Evolutionary conservation across 768 basidiomycete species (phyloP).

Genomic region (Crassisporium funariophilum): DNA sequence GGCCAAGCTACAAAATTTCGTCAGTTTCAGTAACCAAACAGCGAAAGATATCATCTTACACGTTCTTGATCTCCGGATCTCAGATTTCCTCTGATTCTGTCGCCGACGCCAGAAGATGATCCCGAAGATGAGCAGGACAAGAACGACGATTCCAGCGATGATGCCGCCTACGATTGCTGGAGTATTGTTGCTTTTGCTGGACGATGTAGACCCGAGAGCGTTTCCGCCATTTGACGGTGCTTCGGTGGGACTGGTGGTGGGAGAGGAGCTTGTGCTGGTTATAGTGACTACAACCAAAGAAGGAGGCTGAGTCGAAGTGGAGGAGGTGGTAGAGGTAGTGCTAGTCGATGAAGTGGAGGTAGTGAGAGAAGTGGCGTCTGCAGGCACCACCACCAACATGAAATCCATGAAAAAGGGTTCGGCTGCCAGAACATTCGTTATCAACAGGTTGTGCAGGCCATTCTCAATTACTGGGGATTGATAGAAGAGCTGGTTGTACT

Average conservation of each 20-base stretch:
- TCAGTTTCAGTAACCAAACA: too few species aligned
- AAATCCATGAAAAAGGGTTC: constrained; percentile 26
- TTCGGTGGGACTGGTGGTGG: too few species aligned
- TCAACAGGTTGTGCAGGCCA: constrained; percentile 23
- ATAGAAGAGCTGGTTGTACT: constrained; percentile 24
- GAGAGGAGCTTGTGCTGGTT: neutral
- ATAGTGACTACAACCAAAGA: too few species aligned
- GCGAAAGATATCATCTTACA: too few species aligned
- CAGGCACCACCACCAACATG: constrained; percentile 10
- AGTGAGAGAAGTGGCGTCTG: neutral
- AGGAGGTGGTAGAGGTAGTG: neutral
- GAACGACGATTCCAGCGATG: constrained; percentile 16
- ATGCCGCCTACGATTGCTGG: constrained; percentile 24
- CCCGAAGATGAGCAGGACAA: constrained; percentile 14
- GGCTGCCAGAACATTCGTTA: constrained; percentile 16
- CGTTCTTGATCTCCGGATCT: too few species aligned
- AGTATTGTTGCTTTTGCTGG: constrained; percentile 9
- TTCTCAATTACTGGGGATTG: constrained; percentile 20
- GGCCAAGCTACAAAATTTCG: too few species aligned
- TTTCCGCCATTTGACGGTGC: too few species aligned
- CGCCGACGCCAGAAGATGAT: constrained; percentile 16
- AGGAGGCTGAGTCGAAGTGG: too few species aligned
- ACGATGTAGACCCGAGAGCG: too few species aligned
- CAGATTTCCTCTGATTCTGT: neutral
- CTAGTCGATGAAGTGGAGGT: constrained; percentile 1